Conservation (phyloP, 306 rosid genomes). For the Sesbania bispinosa region DNA sequence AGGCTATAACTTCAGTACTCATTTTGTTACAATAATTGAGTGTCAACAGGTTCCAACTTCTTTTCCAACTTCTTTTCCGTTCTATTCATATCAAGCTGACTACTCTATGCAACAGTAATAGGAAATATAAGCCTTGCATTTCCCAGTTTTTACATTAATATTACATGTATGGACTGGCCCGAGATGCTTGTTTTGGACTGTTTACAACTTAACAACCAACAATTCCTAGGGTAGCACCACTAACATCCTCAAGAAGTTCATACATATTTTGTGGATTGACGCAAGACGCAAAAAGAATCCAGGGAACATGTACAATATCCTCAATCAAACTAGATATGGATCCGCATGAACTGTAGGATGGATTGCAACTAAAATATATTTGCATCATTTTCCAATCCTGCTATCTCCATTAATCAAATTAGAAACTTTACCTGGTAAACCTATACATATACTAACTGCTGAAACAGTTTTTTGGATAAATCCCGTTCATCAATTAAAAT, state of each 20-base stretch:
- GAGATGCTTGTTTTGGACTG: not conserved
- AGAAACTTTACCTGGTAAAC: not conserved
- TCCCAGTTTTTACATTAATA: not conserved
- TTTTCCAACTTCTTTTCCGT: too few relatives aligned
- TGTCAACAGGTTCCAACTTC: not conserved
- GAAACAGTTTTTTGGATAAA: constrained; percentile 1
- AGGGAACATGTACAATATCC: not conserved
- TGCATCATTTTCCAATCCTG: not conserved
- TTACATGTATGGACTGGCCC: not conserved
- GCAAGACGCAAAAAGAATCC: not conserved
- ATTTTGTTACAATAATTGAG: too few relatives aligned
- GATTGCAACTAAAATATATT: not conserved
- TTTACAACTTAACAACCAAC: not conserved
- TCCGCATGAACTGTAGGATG: not conserved
- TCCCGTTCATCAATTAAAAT: constrained; percentile 6
- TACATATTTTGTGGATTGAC: not conserved
- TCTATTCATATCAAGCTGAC: not conserved
- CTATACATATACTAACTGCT: not conserved
- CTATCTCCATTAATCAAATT: not conserved
- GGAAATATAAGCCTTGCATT: not conserved
- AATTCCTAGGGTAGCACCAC: too few relatives aligned
- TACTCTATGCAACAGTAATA: not conserved
- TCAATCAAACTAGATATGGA: not conserved
- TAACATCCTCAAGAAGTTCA: not conserved
- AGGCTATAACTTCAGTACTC: too few relatives aligned